Evolutionary conservation across 163 green algal species (phyloP).

Genomic region (Chlorella variabilis): DNA sequence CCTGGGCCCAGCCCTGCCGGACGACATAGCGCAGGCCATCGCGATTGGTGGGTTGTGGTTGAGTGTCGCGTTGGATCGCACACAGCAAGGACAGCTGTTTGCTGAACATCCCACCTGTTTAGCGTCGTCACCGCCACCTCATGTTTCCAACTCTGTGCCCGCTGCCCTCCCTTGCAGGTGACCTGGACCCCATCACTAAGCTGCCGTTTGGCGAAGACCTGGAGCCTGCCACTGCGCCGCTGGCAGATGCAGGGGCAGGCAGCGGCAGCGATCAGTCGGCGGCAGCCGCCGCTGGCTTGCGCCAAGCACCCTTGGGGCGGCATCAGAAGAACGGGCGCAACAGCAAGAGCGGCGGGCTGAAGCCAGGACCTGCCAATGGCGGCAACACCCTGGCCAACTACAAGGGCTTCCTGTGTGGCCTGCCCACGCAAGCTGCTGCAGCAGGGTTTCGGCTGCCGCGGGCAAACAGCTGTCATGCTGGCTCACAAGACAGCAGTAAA

Average conservation of each 20-base stretch:
- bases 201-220: conserved; percentile 59
- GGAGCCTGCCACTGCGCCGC: conserved; percentile 18
- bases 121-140: too few relatives aligned
- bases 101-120: too few relatives aligned
- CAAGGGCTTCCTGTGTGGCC: conserved; percentile 14
- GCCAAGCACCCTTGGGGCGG: not conserved
- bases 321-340: conserved; percentile 2
- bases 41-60: conserved; percentile 66
- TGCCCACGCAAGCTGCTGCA: not conserved
- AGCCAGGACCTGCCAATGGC: not conserved
- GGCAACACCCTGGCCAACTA: conserved; percentile 14
- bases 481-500: conserved; percentile 4
- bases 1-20: conserved; percentile 65
- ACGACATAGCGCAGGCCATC: conserved; percentile 63
- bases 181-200: conserved; percentile 69
- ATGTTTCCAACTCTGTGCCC: too few relatives aligned
- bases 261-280: not conserved
- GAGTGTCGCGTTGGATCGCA: too few relatives aligned
- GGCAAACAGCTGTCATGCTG: not conserved
- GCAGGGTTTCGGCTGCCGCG: conserved; percentile 18
- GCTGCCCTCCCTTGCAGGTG: conserved; percentile 48
- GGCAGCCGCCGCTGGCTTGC: not conserved
- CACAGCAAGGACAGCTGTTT: too few relatives aligned
- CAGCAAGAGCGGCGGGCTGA: conserved; percentile 8
- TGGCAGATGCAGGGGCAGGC: not conserved